Conservation (phyloP, 2,329 filamentous ascomycete species). For the Pseudogymnoascus sp. region DNA sequence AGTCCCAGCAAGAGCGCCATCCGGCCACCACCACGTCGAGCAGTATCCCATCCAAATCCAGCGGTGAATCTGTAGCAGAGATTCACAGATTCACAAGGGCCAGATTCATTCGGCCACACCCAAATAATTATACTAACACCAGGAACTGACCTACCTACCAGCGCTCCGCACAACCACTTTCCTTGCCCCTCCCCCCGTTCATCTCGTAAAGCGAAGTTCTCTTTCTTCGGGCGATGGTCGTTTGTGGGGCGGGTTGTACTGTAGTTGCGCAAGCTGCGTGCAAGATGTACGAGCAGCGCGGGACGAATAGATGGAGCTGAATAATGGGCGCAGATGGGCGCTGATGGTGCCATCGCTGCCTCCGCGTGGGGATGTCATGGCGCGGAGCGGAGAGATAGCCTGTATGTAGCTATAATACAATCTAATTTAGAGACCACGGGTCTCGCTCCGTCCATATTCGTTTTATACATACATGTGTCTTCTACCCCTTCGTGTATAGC, state of each 20-base stretch:
- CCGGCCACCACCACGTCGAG: background rate
- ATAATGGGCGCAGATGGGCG: background rate
- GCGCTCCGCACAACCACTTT: background rate
- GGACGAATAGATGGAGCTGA: background rate
- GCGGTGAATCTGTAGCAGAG: background rate
- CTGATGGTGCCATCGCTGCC: background rate
- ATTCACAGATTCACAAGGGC: background rate
- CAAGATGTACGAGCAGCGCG: background rate
- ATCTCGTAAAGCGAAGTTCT: slow-evolving; percentile 4
- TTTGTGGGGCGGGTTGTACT: background rate
- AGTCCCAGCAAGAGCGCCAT: background rate
- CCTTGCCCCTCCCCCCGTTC: background rate
- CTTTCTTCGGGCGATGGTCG: background rate
- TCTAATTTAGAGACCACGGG: slow-evolving; percentile 5
- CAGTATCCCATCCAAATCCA: background rate
- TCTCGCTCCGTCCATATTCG: background rate
- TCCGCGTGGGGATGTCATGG: background rate
- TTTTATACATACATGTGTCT: background rate
- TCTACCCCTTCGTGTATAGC: background rate
- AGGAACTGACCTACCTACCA: background rate
- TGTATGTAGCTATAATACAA: slow-evolving; percentile 7
- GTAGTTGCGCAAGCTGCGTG: background rate
- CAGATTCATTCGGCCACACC: background rate
- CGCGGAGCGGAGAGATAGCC: background rate
- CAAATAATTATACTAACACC: background rate